These are phyloP conservation scores for Aristolochia californica DNA, from an alignment of 164 flowering plant genomes.

Conservation along the genomic window DNA sequence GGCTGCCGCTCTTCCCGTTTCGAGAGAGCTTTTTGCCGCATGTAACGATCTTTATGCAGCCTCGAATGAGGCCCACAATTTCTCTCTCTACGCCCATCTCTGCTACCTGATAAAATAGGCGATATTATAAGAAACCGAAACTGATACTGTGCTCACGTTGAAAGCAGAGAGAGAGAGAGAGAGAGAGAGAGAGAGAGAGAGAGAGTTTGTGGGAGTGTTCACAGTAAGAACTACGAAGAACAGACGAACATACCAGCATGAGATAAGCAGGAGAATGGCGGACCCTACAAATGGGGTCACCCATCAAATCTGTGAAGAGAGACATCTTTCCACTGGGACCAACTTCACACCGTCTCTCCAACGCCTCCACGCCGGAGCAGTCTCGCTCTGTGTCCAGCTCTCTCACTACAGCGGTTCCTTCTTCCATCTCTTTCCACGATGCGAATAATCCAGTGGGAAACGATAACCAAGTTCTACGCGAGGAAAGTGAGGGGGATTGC, in stretches of 20 bases:
- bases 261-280: conserved; percentile 81
- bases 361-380: conserved; percentile 37
- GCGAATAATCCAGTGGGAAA: neutral
- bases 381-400: conserved; percentile 56
- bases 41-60: conserved; percentile 91
- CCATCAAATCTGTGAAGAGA: conserved; percentile 76
- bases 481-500: neutral
- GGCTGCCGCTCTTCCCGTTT: conserved; percentile 10
- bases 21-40: conserved; percentile 57
- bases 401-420: conserved; percentile 27
- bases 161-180: neutral
- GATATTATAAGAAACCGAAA: neutral
- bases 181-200: neutral
- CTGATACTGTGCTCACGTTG: neutral
- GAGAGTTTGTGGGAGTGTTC: neutral
- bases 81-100: conserved; percentile 31
- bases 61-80: conserved; percentile 81
- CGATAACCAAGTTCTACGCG: neutral
- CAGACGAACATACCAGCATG: conserved; percentile 52
- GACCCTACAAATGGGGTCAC: conserved; percentile 89
- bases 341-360: conserved; percentile 77
- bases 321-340: conserved; percentile 66
- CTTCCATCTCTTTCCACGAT: neutral
- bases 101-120: conserved; percentile 39
- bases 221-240: neutral